phyloP scores from a whole-genome alignment of 2,329 filamentous ascomycete genomes.

The Trichoderma arundinaceum region DNA sequence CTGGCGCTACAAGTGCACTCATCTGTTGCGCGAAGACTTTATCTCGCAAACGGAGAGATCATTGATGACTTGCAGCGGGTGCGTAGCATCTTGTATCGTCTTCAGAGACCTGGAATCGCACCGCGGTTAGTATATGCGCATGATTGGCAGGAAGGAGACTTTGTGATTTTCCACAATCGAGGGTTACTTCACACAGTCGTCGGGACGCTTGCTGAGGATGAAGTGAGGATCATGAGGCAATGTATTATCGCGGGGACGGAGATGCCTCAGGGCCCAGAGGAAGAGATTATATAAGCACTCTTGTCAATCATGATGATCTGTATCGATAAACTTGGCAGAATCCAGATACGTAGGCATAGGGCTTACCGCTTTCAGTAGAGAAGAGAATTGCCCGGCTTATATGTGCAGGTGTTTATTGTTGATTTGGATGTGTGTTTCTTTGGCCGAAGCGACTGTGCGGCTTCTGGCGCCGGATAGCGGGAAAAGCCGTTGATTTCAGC shows the following conservation, averaged over 20 bases:
- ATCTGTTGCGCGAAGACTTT: not conserved
- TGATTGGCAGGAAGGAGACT: not conserved
- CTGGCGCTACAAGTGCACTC: not conserved
- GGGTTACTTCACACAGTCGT: not conserved
- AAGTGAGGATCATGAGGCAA: conserved; percentile 18
- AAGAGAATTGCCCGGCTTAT: no score
- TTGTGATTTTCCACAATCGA: not conserved
- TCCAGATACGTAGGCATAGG: no score
- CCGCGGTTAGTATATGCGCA: not conserved
- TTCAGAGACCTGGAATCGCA: conserved; percentile 11
- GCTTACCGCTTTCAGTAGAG: no score
- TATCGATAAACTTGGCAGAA: no score
- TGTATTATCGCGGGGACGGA: not conserved
- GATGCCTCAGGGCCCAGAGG: not conserved
- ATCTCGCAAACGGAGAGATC: not conserved
- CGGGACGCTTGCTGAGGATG: not conserved
- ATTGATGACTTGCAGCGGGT: not conserved
- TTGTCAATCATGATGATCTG: no score
- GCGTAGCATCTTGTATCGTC: not conserved
- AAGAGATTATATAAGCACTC: no score
- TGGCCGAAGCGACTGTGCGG: no score
- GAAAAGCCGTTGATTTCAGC: no score
- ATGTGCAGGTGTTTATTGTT: no score
- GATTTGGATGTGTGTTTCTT: no score
- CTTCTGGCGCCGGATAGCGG: no score